Percentiles rank a stretch among this genome's conserved stretches.
Evolutionary conservation across 2,329 filamentous ascomycete species (phyloP).

Genomic region (Penicillium sp.): DNA sequence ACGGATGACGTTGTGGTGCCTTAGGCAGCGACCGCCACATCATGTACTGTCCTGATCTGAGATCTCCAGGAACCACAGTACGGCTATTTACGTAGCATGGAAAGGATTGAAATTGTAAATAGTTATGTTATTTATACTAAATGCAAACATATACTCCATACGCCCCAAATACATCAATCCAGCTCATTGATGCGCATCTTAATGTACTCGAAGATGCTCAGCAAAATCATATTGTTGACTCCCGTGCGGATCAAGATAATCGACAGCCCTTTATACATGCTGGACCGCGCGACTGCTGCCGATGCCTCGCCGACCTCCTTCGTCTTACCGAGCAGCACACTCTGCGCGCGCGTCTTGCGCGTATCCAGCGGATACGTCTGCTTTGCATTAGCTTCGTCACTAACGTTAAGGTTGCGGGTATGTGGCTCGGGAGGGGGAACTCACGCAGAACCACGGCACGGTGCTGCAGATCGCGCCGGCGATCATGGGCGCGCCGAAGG

Average conservation of each 20-base stretch:
- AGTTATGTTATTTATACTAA: not conserved
- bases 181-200: conserved; percentile 50
- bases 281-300: conserved; percentile 45
- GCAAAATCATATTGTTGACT: conserved; percentile 55
- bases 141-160: conserved; percentile 12
- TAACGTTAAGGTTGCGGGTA: not conserved
- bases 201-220: conserved; percentile 53
- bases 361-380: conserved; percentile 56
- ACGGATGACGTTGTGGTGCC: conserved; percentile 38
- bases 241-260: conserved; percentile 53
- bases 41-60: not conserved
- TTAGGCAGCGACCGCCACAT: conserved; percentile 27
- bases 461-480: conserved; percentile 53
- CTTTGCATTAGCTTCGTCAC: conserved; percentile 12
- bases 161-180: conserved; percentile 23
- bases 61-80: not conserved
- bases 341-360: conserved; percentile 55
- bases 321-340: conserved; percentile 49
- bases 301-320: conserved; percentile 49
- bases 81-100: too few relatives aligned
- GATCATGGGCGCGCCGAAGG: conserved; percentile 50
- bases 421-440: conserved; percentile 14
- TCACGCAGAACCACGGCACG: conserved; percentile 54
- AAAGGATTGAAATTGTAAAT: conserved; percentile 3
- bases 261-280: conserved; percentile 55